Evolutionary conservation across 495 filamentous ascomycete species (phyloP).

Genomic region (Aspergillus funiculosus): DNA sequence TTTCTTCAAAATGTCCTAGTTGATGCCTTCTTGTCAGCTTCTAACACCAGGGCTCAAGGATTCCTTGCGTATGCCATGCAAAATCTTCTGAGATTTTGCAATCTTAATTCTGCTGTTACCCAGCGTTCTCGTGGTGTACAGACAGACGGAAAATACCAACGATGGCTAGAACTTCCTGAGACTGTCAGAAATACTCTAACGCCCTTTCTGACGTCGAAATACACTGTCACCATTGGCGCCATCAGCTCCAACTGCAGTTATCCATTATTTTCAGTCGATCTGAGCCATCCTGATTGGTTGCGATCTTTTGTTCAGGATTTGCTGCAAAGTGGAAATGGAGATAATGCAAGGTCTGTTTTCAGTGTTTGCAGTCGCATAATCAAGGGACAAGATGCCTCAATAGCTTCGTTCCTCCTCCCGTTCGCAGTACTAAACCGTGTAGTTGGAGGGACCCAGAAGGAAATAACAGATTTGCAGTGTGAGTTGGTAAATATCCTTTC

Average conservation of each 20-base stretch:
- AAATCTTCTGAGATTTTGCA: conserved; percentile 71
- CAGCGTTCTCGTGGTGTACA: conserved; percentile 49
- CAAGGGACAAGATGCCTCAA: conserved; percentile 72
- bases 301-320: conserved; percentile 73
- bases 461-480: conserved; percentile 58
- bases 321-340: conserved; percentile 62
- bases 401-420: conserved; percentile 79
- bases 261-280: conserved; percentile 61
- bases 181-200: conserved; percentile 69
- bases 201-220: conserved; percentile 79
- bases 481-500: conserved; percentile 68
- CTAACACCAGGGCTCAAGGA: conserved; percentile 77
- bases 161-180: conserved; percentile 72
- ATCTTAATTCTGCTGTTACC: conserved; percentile 55
- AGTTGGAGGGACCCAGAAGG: conserved; percentile 58
- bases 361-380: conserved; percentile 73
- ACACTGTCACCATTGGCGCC: conserved; percentile 57
- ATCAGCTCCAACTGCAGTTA: conserved; percentile 53
- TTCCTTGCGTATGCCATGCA: conserved; percentile 94
- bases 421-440: conserved; percentile 76
- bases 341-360: conserved; percentile 69
- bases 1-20: conserved; percentile 82
- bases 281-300: conserved; percentile 76
- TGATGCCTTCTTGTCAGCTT: conserved; percentile 82
- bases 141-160: conserved; percentile 51